These are phyloP conservation scores for Moesziomyces sp. DNA, from an alignment of 1,284 basidiomycete species.

Conservation along the genomic window DNA sequence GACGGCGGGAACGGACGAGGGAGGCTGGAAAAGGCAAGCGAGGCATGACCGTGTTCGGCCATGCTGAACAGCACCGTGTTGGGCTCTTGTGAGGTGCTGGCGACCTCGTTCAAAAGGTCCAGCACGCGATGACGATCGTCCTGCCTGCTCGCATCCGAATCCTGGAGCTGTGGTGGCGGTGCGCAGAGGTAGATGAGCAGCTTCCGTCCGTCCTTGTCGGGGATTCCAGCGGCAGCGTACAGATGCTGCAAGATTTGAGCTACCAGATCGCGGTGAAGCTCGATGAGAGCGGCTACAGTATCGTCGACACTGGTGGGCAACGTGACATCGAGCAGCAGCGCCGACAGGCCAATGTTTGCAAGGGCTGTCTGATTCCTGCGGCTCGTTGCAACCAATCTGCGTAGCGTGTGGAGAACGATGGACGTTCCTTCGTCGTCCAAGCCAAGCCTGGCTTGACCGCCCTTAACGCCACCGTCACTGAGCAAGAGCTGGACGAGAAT, in stretches of 20 bases:
- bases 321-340: slow-evolving; percentile 15
- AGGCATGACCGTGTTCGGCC: slow-evolving; percentile 42
- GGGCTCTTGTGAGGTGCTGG: slow-evolving; percentile 37
- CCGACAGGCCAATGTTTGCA: slow-evolving; percentile 12
- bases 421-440: slow-evolving; percentile 6
- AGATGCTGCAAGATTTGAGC: slow-evolving; percentile 13
- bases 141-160: background rate
- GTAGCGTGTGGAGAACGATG: slow-evolving; percentile 18
- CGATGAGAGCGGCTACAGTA: background rate
- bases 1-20: slow-evolving; percentile 55
- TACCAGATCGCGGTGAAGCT: slow-evolving; percentile 10
- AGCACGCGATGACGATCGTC: slow-evolving; percentile 22
- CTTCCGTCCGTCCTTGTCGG: slow-evolving; percentile 37
- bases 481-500: slow-evolving; percentile 20
- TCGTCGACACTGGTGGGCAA: slow-evolving; percentile 3
- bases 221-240: slow-evolving; percentile 40
- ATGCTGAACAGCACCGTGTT: slow-evolving; percentile 47
- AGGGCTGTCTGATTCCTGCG: slow-evolving; percentile 29
- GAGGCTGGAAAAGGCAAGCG: slow-evolving; percentile 50
- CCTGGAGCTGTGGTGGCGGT: background rate
- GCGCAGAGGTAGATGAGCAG: slow-evolving; percentile 27
- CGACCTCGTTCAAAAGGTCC: slow-evolving; percentile 45
- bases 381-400: slow-evolving; percentile 15
- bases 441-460: background rate
- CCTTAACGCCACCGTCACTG: background rate